These are phyloP conservation scores for Phellinidium pouzarii DNA, from an alignment of 1,284 basidiomycete species.

Conservation along the genomic window DNA sequence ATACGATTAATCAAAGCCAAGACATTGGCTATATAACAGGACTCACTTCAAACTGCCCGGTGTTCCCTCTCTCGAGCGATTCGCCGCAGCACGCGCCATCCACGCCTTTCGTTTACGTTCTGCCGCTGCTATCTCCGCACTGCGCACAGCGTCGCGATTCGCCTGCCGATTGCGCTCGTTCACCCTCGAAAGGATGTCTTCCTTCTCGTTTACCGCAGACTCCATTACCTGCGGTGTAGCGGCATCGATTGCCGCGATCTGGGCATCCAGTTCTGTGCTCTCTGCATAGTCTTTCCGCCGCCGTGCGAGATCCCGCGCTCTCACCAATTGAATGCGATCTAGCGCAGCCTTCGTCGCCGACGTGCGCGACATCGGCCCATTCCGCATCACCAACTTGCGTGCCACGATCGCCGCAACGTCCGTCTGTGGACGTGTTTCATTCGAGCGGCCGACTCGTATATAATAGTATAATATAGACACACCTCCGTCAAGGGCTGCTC, in stretches of 20 bases:
- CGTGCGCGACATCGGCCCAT: constrained; percentile 32
- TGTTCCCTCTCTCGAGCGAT: constrained; percentile 40
- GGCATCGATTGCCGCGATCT: constrained; percentile 51
- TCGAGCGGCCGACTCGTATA: not conserved
- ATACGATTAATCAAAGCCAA: constrained; percentile 3
- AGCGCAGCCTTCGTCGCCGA: constrained; percentile 39
- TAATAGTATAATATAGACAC: constrained; percentile 18
- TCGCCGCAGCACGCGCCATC: constrained; percentile 35
- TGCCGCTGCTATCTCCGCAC: constrained; percentile 64
- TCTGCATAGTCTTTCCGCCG: constrained; percentile 64
- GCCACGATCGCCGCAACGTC: constrained; percentile 70
- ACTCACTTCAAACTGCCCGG: constrained; percentile 51
- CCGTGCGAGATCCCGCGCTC: constrained; percentile 62
- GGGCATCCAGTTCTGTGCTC: constrained; percentile 49
- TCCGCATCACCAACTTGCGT: constrained; percentile 51
- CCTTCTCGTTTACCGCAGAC: constrained; percentile 34
- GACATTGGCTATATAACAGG: constrained; percentile 29
- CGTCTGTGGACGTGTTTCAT: constrained; percentile 32
- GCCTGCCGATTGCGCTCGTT: constrained; percentile 85
- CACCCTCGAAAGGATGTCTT: constrained; percentile 64
- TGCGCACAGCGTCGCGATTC: constrained; percentile 72
- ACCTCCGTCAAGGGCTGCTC: constrained; percentile 74
- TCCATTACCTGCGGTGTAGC: constrained; percentile 25
- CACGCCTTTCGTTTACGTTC: constrained; percentile 61
- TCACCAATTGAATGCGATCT: constrained; percentile 56